Percentiles rank a stretch among this genome's conserved stretches.
Evolutionary conservation across 345 rosid genomes (phyloP).

Genomic region (Abelmoschus esculentus): DNA sequence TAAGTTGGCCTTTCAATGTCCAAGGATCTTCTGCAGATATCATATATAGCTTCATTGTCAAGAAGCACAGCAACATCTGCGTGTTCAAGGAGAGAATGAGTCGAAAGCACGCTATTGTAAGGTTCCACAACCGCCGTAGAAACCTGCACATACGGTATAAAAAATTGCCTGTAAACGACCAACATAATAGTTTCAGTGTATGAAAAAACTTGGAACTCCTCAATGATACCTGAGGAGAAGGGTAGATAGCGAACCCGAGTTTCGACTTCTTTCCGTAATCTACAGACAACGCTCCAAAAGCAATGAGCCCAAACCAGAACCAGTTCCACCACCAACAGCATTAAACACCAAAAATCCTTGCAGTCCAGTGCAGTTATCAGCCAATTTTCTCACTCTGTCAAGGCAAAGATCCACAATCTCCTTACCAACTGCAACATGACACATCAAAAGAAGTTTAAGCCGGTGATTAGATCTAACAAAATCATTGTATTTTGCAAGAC

Average conservation of each 20-base stretch:
- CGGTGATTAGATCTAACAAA: background rate
- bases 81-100: constrained; percentile 85
- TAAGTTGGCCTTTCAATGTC: constrained; percentile 76
- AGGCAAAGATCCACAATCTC: constrained; percentile 83
- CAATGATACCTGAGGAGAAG: constrained; percentile 65
- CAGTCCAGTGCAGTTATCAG: constrained; percentile 83
- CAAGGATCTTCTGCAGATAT: constrained; percentile 69
- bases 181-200: background rate
- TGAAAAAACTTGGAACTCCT: background rate
- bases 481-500: background rate
- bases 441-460: background rate
- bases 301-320: constrained; percentile 49
- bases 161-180: background rate
- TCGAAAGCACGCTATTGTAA: constrained; percentile 72
- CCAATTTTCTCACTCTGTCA: constrained; percentile 68
- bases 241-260: constrained; percentile 70
- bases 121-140: constrained; percentile 86
- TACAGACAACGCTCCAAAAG: constrained; percentile 26
- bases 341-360: constrained; percentile 74
- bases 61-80: constrained; percentile 68
- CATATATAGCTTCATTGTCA: constrained; percentile 81
- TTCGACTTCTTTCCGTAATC: constrained; percentile 92
- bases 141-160: constrained; percentile 35
- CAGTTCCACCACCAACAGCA: constrained; percentile 85
- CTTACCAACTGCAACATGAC: constrained; percentile 59